Conservation (phyloP, 345 rosid genomes). For the Camelina sativa region DNA sequence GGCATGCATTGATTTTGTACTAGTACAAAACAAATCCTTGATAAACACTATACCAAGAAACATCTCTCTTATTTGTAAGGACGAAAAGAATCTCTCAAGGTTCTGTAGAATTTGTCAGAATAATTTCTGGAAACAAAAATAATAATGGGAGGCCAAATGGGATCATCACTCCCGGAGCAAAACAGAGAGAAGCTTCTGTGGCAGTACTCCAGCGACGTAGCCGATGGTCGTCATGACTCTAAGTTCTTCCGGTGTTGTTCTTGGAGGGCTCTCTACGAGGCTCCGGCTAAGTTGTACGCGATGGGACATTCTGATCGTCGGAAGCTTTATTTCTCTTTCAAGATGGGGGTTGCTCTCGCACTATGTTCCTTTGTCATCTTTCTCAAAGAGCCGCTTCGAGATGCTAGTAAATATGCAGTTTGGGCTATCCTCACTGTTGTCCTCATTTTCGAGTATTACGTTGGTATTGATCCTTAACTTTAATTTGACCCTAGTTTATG, state of each 20-base stretch:
- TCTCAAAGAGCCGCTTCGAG: slow-evolving; percentile 56
- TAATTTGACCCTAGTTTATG: background rate
- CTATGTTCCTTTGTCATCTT: slow-evolving; percentile 59
- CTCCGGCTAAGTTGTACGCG: slow-evolving; percentile 44
- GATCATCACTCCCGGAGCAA: slow-evolving; percentile 51
- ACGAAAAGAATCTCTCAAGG: slow-evolving; percentile 2
- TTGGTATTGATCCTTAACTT: slow-evolving; percentile 50
- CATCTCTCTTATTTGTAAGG: background rate
- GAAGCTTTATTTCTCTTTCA: slow-evolving; percentile 58
- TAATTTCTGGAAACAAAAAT: background rate
- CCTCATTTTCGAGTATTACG: slow-evolving; percentile 79
- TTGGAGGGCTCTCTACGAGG: slow-evolving; percentile 44
- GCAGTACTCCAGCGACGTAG: slow-evolving; percentile 15
- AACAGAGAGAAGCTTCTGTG: slow-evolving; percentile 62
- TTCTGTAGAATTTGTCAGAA: background rate
- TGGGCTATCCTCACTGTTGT: slow-evolving; percentile 86
- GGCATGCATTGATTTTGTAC: background rate
- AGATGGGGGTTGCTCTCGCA: slow-evolving; percentile 67
- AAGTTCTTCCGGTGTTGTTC: slow-evolving; percentile 42
- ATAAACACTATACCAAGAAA: background rate
- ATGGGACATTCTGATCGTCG: slow-evolving; percentile 78
- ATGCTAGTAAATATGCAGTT: slow-evolving; percentile 58
- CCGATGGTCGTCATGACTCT: slow-evolving; percentile 25
- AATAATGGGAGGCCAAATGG: slow-evolving; percentile 47
- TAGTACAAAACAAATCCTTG: background rate